Evolutionary conservation across 2,329 filamentous ascomycete genomes (phyloP), one percentile per base, ranked within the genome.

Genomic region (Colletotrichum lindemuthianum): DNA sequence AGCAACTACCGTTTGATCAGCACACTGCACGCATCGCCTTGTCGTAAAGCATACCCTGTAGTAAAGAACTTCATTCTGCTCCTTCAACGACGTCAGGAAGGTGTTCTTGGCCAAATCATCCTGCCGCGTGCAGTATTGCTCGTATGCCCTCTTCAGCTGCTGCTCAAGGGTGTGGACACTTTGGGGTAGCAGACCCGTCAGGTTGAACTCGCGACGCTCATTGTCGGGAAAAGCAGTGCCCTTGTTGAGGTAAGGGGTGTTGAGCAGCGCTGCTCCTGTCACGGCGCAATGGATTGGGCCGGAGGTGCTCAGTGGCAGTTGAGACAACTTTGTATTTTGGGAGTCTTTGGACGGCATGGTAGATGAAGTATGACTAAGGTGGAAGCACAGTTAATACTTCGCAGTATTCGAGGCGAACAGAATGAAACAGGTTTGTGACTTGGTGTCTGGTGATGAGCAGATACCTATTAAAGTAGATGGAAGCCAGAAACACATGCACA

Each of bases 61-160:
- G 74, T 92, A 97, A 2, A 97, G 77, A 1, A 96, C 91, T 66
- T 91, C 86, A 76, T 96, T 97, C 76, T 97, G 93, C 70, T 92
- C 88, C 72, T 92, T 93, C 80, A 97, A 82, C 53, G 90, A 93
- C 0, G 91, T 92, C 82, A 97, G 85, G 73, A 97, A 97, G 0
- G 92, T 94, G 71, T 97, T 97, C 79, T 96, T 96, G 43, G 90
- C 89, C 41, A 97, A 77, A 67, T 90, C 85, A 73, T 90, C 86
- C 0, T 77, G 73, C 3, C 86, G 82, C 2, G 82, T 86, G 16
- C 78, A 80, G 77, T 94, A 97, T 74, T 97, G 93, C 69, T 92
- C 78, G 74, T 96, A 96, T 1, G 93, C 93, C 32, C 93, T 86
- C 60, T 87, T 79, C 53, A 87, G 87, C 73, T 97, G 93, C 71